These are phyloP conservation scores for Penicillium diatomitis DNA, from an alignment of 495 filamentous ascomycete genomes.

Conservation along the genomic window DNA sequence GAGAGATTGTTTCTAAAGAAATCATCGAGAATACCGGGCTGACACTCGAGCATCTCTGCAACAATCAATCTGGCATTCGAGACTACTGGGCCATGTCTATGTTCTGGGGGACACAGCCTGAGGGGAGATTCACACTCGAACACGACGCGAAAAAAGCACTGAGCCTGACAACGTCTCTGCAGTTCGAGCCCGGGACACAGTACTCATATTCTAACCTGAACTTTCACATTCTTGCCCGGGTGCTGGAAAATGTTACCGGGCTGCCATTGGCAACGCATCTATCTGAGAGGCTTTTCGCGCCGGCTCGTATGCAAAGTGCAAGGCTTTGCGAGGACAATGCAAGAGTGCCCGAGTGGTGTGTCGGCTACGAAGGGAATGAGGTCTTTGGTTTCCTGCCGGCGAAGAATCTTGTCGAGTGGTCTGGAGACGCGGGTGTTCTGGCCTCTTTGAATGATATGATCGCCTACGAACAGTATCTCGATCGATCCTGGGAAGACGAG, in stretches of 20 bases:
- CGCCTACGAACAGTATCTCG: not conserved
- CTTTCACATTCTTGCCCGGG: not conserved
- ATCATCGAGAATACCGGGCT: not conserved
- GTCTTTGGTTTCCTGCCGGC: not conserved
- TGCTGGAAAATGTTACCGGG: not conserved
- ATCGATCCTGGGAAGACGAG: not conserved
- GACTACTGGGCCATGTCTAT: slow-evolving; percentile 29
- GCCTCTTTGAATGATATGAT: not conserved
- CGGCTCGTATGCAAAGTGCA: not conserved
- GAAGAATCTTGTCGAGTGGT: slow-evolving; percentile 7
- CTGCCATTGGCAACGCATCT: not conserved
- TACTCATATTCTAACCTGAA: not conserved
- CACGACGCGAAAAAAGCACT: not conserved
- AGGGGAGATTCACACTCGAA: slow-evolving; percentile 2
- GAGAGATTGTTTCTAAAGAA: not conserved
- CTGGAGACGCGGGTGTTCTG: not conserved
- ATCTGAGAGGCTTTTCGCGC: not conserved
- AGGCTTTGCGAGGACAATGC: not conserved
- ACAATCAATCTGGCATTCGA: slow-evolving; percentile 25
- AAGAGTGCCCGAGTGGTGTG: not conserved
- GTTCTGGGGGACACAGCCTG: slow-evolving; percentile 21
- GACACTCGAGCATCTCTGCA: slow-evolving; percentile 15
- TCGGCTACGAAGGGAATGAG: not conserved
- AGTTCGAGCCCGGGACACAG: not conserved
- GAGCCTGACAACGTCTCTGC: not conserved